Evolutionary conservation across 2,329 filamentous ascomycete genomes (phyloP).

Genomic region (Penicillium sp.): DNA sequence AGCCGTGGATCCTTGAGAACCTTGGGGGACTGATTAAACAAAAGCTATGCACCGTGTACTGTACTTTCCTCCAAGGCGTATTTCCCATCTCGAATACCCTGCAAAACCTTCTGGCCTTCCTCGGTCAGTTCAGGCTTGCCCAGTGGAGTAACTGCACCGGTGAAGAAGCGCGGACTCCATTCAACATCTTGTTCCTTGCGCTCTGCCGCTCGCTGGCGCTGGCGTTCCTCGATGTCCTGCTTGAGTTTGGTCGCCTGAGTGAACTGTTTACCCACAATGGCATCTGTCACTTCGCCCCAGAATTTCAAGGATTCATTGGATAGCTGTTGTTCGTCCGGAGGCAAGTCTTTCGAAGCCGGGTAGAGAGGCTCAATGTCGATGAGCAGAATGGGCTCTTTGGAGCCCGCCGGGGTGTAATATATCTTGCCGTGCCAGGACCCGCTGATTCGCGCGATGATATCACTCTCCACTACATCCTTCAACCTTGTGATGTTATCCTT

Average conservation of each 20-base stretch:
- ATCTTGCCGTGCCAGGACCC: constrained; percentile 81
- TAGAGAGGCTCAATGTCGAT: constrained; percentile 84
- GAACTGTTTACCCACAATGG: constrained; percentile 81
- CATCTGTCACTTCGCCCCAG: constrained; percentile 84
- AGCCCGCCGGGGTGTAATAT: constrained; percentile 56
- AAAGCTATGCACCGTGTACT: constrained; percentile 34
- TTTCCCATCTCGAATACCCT: constrained; percentile 55
- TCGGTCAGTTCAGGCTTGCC: constrained; percentile 64
- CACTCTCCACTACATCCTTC: constrained; percentile 81
- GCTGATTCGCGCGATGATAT: constrained; percentile 77
- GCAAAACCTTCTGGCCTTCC: constrained; percentile 60
- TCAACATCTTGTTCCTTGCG: constrained; percentile 67
- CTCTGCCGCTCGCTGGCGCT: constrained; percentile 80
- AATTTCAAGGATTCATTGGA: constrained; percentile 86
- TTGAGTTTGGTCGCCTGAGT: constrained; percentile 82
- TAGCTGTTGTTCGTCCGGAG: constrained; percentile 75
- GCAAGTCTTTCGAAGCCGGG: constrained; percentile 75
- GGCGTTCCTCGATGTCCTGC: constrained; percentile 85
- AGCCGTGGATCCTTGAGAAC: neutral
- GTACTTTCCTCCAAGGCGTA: constrained; percentile 49
- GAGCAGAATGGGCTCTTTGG: constrained; percentile 64
- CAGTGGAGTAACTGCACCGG: constrained; percentile 56
- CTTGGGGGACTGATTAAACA: neutral
- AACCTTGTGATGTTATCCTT: constrained; percentile 79
- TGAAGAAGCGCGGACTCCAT: constrained; percentile 91